Base-by-base conservation (phyloP, 148 eudicot genomes). In the Spergularia bocconei region DNA sequence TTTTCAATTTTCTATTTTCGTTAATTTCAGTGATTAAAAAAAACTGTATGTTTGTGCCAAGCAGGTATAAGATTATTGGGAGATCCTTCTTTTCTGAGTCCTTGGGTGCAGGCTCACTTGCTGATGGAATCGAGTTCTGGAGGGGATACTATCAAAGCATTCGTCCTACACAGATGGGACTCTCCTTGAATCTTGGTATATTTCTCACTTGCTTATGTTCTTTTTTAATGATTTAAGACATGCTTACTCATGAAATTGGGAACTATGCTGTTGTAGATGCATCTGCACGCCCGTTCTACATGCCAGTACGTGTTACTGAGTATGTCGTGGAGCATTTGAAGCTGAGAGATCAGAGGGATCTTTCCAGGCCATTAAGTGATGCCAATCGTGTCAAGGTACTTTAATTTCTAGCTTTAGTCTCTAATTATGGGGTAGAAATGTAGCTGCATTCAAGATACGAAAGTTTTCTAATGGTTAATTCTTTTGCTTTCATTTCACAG, bases 151-250 rank as follows among this genome's bases (percentile, higher is more conserved):
- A 90, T 71, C 97, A 91, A 72, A 90, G 97, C 52, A 72, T 95
- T 16, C 85, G 96, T 1, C 97, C 97, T 25, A 89, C 99, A 5
- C 98, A 95, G 67, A 92, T 90, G 96, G 99, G 99, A 4, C 85
- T 91, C 0, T 89, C 99, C 1, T 78, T 92, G 3, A 95, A 86
- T 54, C 77, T 91, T 55, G 99, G 99, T 92, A 87, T 16, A 15
- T 17, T 63, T 6, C 10, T 53, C 23, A 2, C 17, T 12, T n/a
- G 21, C 53, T 19, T 25, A 21, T 0, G 5, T 11, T 41, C 63
- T 13, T 29, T 29, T 1, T 29, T 29, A 0, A 29, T 29, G 36
- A 29, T 29, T 15, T 55, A 17, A 55, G 5, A 6, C 5, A 55
- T 55, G 15, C 63, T 7, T 36, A 11, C 61, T 67, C 47, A 59